Conservation (phyloP, 2,329 filamentous ascomycete genomes). For the Ascochyta lentis region DNA sequence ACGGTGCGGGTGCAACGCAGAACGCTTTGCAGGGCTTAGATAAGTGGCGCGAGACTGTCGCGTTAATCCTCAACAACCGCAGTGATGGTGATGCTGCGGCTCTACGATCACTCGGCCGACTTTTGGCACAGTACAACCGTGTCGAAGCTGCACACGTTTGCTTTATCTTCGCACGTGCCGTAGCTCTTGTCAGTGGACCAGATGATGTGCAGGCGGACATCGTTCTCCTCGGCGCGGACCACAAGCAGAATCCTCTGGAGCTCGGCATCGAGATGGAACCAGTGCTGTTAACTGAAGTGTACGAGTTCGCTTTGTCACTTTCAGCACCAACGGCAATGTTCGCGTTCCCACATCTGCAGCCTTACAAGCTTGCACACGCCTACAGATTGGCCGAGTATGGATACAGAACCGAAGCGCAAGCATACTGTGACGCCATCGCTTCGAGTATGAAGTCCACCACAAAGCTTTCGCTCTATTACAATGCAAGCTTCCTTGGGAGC, state of each 20-base stretch:
- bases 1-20: conserved; percentile 65
- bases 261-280: conserved; percentile 83
- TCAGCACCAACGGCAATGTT: conserved; percentile 60
- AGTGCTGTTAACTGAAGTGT: conserved; percentile 93
- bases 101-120: conserved; percentile 77
- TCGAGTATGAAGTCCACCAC: conserved; percentile 79
- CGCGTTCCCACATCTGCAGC: conserved; percentile 79
- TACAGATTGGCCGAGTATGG: conserved; percentile 84
- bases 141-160: conserved; percentile 93
- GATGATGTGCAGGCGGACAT: conserved; percentile 82
- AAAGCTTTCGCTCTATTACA: conserved; percentile 85
- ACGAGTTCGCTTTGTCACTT: conserved; percentile 86
- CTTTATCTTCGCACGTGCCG: conserved; percentile 80
- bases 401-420: conserved; percentile 78
- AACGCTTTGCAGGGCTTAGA: conserved; percentile 86
- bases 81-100: conserved; percentile 80
- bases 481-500: conserved; percentile 72
- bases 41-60: conserved; percentile 91
- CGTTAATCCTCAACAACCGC: conserved; percentile 85
- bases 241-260: conserved; percentile 72
- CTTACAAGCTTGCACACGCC: conserved; percentile 91
- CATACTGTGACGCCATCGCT: conserved; percentile 88
- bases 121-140: conserved; percentile 84
- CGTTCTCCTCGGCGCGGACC: conserved; percentile 85
- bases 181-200: conserved; percentile 77